Evolutionary conservation across 2,329 filamentous ascomycete genomes (phyloP), one percentile per base, ranked within the genome.

Genomic region (Talaromyces sp.): DNA sequence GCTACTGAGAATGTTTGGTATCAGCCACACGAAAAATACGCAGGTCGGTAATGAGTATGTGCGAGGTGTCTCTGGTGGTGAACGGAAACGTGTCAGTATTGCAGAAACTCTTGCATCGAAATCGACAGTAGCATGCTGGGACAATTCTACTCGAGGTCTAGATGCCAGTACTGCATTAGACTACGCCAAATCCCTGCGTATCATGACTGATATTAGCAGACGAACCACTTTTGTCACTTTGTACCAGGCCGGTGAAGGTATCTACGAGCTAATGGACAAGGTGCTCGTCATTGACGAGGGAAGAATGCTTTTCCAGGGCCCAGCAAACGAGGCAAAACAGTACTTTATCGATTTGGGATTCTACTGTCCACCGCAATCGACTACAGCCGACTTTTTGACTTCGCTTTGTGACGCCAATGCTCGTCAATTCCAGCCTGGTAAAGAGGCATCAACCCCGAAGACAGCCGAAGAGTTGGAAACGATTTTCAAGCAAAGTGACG

Each of bases 111-210:
- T 94, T 25, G 88, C 90, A 4, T 89, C 89, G 7, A 89, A 90
- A 74, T 87, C 87, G 0, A 87, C 89, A 0, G 88, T 93, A 1
- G 87, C 90, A 39, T 89, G 88, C 68, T 93, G 90, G 89, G 91
- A 94, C 70, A 94, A 94, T 74, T 89, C 86, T 0, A 94, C 90
- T 0, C 83, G 91, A 57, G 91, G 91, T n/a, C 80, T 94, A 0
- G 91, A 95, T 73, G 89, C 90, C 1, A 90, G 88, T 1, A 93
- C 90, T 0, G 91, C 91, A 4, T 81, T 93, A 4, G 90, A 93
- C 71, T 94, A 91, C 70, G 89, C 88, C 10, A 89, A 88, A 65
- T 88, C 86, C 0, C 79, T 90, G 2, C 84, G 88, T 15, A 84
- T 89, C 66, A 90, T 93, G 86, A 93, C 91, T 3, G 89, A 93